Evolutionary conservation across 768 basidiomycete genomes (phyloP), one percentile per base, ranked within the genome.

Genomic region (Chiua virens): DNA sequence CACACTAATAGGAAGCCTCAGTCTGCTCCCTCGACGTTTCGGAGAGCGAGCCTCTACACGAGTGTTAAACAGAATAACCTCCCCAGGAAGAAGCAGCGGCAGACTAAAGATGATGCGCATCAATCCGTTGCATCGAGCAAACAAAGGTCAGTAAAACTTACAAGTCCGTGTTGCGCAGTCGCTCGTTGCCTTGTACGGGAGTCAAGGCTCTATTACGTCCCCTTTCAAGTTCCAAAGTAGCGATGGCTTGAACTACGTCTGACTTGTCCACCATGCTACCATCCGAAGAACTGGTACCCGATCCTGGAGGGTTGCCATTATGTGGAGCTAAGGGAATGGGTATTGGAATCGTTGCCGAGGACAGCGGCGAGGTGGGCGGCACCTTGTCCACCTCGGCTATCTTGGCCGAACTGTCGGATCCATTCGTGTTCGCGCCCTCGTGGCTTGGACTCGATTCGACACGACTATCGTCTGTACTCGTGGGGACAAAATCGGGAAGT

Each of bases 201-300:
- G 83, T 83, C 57, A 77, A 71, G 10, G 72, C 71, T 20, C 78
- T 73, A 54, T 78, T 78, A 39, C 84, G 72, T 3, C 84, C 84
- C 18, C 84, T 71, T 47, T 75, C 73, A 13, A 65, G 47, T 7
- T 69, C 65, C 15, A 73, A 61, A 15, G 69, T 61, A 28, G 72
- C 71, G 42, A 75, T 51, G 41, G 64, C 67, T 1, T 66, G 64
- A 9, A 59, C 64, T 13, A 75, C 51, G 36, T 65, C 17, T 0
- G 64, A 46, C 41, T 56, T 73, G 42, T 73, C 73, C 2, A 70
- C 69, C 30, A 77, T 70, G 39, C 79, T 79, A 4, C 76, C 75
- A n/a, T 76, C 75, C 15, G 77, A 79, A 3, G 78, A 81, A 22
- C 72, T 79, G 8, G 75, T 72, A 6, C 73, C 71, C 3, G 77